Evolutionary conservation across 441 rosid species (phyloP), one percentile per base, ranked within the genome.

Genomic region (Populus hybrid): DNA sequence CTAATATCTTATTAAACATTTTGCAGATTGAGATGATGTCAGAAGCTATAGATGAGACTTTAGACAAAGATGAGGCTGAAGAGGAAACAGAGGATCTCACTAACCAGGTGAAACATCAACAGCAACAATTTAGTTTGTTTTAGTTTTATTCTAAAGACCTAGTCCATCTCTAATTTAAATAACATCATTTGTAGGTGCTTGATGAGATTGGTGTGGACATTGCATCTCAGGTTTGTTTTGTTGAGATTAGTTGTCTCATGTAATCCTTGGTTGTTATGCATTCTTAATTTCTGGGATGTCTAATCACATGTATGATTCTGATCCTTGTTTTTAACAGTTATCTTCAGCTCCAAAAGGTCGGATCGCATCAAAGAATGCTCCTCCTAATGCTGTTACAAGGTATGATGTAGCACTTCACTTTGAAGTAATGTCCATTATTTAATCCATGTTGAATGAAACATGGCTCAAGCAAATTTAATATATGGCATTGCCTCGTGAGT

Each of bases 41-140:
- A 24, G 97, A 95, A 73, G 85, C 98, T 50, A 93, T 95, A 76
- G 99, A 93, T 80, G 99, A 95, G 85, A 93, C 99, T 64, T 84
- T 95, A 75, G 99, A 95, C 89, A 95, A 93, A 88, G 99, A 95
- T 46, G 98, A 95, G 82, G 98, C 97, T 72, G 98, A 93, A 82
- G 99, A 95, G 84, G 99, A 93, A 87, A 95, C 99, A 21, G 97
- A 95, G 86, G 99, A 95, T 77, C 97, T 95, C 67, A 93, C 97
- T 64, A 95, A 91, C 90, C 98, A 95, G 92, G 98, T 88, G 71
- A 53, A 53, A 50, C 35, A 32, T 74, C 30, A n/a, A 6, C 40
- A 5, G 28, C 35, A 18, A 18, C 65, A 3, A 26, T 14, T 75
- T 75, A 34, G 23, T n/a, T 72, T 53, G 24, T 53, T 61, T 18